Evolutionary conservation across 805 yeast species (phyloP).

Genomic region (Saccharomycopsis sp.): DNA sequence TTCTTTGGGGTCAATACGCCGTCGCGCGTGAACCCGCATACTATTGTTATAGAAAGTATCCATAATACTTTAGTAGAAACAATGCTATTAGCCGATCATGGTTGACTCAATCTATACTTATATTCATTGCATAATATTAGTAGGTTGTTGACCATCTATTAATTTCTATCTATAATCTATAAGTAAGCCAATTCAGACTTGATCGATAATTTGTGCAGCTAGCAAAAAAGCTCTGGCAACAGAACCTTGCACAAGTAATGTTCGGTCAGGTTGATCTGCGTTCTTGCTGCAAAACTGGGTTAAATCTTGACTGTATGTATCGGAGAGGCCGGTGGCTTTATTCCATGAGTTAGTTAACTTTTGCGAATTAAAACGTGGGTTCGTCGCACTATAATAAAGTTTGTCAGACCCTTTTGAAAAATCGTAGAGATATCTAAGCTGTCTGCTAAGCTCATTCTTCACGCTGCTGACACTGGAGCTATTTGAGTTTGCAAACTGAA

Average conservation of each 20-base stretch:
- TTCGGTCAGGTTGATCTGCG: constrained; percentile 35
- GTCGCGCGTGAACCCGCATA: too few relatives aligned
- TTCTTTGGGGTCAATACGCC: too few relatives aligned
- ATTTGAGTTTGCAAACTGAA: constrained; percentile 28
- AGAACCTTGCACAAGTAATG: constrained; percentile 57
- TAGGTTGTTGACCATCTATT: background rate
- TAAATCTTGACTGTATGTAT: constrained; percentile 42
- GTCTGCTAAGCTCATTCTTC: constrained; percentile 45
- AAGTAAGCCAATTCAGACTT: background rate
- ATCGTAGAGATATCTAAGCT: constrained; percentile 42
- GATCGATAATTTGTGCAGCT: background rate
- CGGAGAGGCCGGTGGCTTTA: constrained; percentile 48
- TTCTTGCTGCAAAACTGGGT: constrained; percentile 42
- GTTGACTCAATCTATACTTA: too few relatives aligned
- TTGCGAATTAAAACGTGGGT: constrained; percentile 46
- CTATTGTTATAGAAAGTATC: too few relatives aligned
- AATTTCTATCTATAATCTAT: background rate
- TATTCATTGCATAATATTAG: too few relatives aligned
- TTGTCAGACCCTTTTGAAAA: constrained; percentile 41
- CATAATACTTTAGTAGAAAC: too few relatives aligned
- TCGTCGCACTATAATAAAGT: constrained; percentile 51
- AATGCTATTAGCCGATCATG: too few relatives aligned
- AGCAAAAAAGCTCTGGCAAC: constrained; percentile 65
- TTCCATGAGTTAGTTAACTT: constrained; percentile 46
- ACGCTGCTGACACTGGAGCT: constrained; percentile 43